Percentiles rank a stretch among this genome's conserved stretches.
These are phyloP conservation scores for Neurospora cerealis DNA, from an alignment of 495 filamentous ascomycete genomes.

Conservation along the genomic window DNA sequence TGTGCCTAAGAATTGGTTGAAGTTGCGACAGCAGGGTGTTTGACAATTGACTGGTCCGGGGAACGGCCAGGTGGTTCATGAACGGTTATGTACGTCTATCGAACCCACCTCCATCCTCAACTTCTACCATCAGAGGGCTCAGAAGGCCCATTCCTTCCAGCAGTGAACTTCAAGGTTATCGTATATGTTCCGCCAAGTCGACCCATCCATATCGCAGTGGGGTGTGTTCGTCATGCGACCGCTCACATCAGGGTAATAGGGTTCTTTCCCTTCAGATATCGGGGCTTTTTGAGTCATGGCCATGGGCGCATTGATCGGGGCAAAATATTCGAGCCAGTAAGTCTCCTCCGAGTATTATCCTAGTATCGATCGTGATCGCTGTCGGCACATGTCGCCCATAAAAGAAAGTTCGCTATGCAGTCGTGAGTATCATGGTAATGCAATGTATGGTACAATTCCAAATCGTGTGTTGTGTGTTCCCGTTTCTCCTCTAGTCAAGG, in stretches of 20 bases:
- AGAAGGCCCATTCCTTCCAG: neutral
- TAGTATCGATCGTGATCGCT: neutral
- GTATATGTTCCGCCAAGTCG: neutral
- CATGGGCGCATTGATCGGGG: neutral
- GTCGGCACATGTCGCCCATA: neutral
- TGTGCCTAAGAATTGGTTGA: neutral
- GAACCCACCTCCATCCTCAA: neutral
- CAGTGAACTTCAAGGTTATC: neutral
- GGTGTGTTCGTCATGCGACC: neutral
- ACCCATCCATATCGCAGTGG: neutral
- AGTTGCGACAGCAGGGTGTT: neutral
- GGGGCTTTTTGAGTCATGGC: neutral
- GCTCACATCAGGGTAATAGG: neutral
- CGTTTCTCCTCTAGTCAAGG: neutral
- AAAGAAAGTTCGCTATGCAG: slow-evolving; percentile 28
- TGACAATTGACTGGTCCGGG: neutral
- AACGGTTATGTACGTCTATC: neutral
- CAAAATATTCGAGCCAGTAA: neutral
- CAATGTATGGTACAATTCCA: slow-evolving; percentile 15
- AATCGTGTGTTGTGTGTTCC: neutral
- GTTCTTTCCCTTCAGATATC: neutral
- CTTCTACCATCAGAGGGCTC: neutral
- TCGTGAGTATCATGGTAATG: slow-evolving; percentile 22
- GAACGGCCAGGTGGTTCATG: neutral
- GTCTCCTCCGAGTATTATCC: neutral